Evolutionary conservation across 352 stramenopile species (phyloP), one percentile per base, ranked within the genome.

Genomic region (Phytophthora macrochlamydospora): DNA sequence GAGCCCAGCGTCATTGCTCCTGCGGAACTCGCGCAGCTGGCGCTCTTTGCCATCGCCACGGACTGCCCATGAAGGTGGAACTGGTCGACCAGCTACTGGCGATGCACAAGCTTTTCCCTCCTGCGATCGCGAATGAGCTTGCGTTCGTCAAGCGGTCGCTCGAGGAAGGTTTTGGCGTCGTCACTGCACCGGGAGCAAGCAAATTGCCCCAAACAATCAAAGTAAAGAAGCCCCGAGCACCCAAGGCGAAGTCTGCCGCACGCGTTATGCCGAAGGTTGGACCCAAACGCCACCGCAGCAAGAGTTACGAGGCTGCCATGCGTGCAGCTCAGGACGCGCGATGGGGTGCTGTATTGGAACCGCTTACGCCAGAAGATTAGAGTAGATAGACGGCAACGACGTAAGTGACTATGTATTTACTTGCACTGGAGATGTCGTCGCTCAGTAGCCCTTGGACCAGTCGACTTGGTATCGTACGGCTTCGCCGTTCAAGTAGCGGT

Each of bases 31-130:
- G 79, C 71, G 33, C 62, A 69, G 24, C 68, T 91, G 13, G 70
- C 79, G 35, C 72, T 89, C 32, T 87, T 90, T 82, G 76, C 59
- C 83, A 91, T 58, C 80, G 69, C 44, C 65, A 89, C 35, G 80
- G 80, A 6, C 62, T 86, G 37, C 56, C 75, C 8, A 62, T 91
- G 38, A 76, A 67, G 14, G 62, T 54, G n/a, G 70, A 68, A 29
- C 55, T 86, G 5, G 72, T 66, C 11, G 67, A 60, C 29, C 73
- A 79, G 54, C 49, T 92, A 49, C 56, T 87, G 14, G 63, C 76
- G 54, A 55, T 91, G 58, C 61, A 75, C n/a, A 42, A 64, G 43
- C 59, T 76, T 38, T 48, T 90, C 49, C 74, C 82, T 14, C 42
- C 56, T 8, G 64, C 76, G 44, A 52, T 77, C 12, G 51, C 55